Evolutionary conservation across 2,329 filamentous ascomycete genomes (phyloP), one percentile per base, ranked within the genome.

Genomic region (Hypoxylon sp.): DNA sequence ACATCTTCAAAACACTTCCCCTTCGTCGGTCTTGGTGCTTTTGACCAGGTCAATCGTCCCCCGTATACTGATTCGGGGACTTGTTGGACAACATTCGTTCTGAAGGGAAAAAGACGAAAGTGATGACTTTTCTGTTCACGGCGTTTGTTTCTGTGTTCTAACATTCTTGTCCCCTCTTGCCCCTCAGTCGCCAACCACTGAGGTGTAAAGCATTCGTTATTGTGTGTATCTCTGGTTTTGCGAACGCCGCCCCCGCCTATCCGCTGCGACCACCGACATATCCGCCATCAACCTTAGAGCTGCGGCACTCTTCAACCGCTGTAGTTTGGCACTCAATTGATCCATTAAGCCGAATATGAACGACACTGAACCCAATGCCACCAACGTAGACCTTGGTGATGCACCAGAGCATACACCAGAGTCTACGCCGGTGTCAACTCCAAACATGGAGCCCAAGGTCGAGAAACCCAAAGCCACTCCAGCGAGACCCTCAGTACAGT

Each of bases 401-500:
- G 24, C 70, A 44, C 55, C 73, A 44, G 67, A 70, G 26, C 65
- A 65, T 44, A 44, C 39, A 47, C 55, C 73, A 44, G 67, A 70
- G 22, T 67, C 65, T n/a, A 39, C 35, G 13, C 35, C 35, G 14
- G 35, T 22, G n/a, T 19, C 39, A 44, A 22, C 39, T 37, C 63
- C 35, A 54, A 44, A n/a, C 55, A 66, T 66, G 61, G 65, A 66
- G 37, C 52, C 53, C 33, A 53, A 54, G 35, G 52, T 52, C 42
- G 68, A 67, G 55, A 72, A 66, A 46, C 51, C 29, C 37, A 67
- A 60, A 26, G 37, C 52, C 48, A 69, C 51, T 65, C 63, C 70
- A 75, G 80, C 71, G 75, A 80, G 77, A 75, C 69, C 75, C 9
- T 72, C 72, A 8, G 60, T 70, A 4, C 72, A 74, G 13, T 73